phyloP scores from a whole-genome alignment of 129 eudicot genomes.

The Chrysanthemum makinoi region DNA sequence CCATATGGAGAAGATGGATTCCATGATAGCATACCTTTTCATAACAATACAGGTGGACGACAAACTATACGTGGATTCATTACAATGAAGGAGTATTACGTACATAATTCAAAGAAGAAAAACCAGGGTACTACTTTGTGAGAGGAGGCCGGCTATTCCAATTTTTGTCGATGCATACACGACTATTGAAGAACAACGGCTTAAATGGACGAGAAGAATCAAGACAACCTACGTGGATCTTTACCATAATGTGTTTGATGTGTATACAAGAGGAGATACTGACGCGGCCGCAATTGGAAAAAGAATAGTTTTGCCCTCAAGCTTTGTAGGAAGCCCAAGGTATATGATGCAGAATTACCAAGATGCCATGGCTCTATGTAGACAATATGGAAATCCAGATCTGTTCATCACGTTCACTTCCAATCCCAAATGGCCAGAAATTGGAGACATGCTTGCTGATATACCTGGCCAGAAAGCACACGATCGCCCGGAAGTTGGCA shows the following conservation, averaged over 20 bases:
- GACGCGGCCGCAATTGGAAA: background rate
- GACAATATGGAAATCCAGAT: too few species aligned
- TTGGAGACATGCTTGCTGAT: background rate
- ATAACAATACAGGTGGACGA: background rate
- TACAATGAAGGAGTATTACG: background rate
- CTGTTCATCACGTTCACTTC: background rate
- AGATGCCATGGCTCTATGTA: too few species aligned
- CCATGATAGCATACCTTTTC: background rate
- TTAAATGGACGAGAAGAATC: background rate
- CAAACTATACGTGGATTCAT: background rate
- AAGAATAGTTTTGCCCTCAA: background rate
- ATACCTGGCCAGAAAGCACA: background rate
- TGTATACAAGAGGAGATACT: background rate
- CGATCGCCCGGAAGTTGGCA: background rate
- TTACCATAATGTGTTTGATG: background rate
- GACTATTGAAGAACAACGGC: background rate
- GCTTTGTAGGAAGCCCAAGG: too few species aligned
- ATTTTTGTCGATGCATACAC: background rate
- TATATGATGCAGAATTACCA: too few species aligned
- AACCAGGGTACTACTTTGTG: background rate
- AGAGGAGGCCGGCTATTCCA: background rate
- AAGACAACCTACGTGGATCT: background rate
- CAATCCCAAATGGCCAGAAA: background rate
- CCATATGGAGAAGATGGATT: background rate
- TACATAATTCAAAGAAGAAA: too few species aligned